phyloP scores from a whole-genome alignment of 2,329 filamentous ascomycete genomes.

The Venturia nashicola region DNA sequence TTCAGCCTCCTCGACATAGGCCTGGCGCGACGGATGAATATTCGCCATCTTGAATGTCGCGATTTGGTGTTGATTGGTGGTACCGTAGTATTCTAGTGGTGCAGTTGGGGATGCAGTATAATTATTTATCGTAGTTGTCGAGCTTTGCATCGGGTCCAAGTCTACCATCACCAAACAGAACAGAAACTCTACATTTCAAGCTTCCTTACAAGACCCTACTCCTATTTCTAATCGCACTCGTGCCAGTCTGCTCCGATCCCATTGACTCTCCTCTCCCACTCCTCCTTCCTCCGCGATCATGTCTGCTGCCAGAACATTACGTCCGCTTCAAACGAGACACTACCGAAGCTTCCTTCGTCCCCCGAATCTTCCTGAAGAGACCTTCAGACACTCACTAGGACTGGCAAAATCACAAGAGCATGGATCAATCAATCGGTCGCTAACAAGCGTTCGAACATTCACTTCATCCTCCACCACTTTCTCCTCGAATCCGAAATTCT shows the following conservation, averaged over 20 bases:
- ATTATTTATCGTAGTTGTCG: neutral
- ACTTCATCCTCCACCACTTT: constrained; percentile 1
- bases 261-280: neutral
- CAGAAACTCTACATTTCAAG: neutral
- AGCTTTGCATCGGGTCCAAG: neutral
- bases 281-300: neutral
- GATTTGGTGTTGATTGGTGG: neutral
- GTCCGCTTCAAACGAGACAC: constrained; percentile 3
- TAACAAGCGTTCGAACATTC: neutral
- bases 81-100: too few species aligned
- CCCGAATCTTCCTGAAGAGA: neutral
- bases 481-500: constrained; percentile 14
- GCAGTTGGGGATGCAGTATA: neutral
- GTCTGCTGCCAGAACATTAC: constrained; percentile 4
- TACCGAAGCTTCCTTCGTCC: constrained; percentile 6
- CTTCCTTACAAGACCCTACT: neutral
- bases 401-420: neutral
- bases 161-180: neutral
- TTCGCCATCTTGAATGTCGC: constrained; percentile 7
- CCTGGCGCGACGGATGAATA: constrained; percentile 80
- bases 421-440: neutral
- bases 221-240: neutral
- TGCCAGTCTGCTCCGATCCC: neutral
- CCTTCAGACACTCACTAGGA: neutral
- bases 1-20: constrained; percentile 80